Evolutionary conservation across 257 asterid species (phyloP), one percentile per base, ranked within the genome.

Genomic region (Plantago ovata): DNA sequence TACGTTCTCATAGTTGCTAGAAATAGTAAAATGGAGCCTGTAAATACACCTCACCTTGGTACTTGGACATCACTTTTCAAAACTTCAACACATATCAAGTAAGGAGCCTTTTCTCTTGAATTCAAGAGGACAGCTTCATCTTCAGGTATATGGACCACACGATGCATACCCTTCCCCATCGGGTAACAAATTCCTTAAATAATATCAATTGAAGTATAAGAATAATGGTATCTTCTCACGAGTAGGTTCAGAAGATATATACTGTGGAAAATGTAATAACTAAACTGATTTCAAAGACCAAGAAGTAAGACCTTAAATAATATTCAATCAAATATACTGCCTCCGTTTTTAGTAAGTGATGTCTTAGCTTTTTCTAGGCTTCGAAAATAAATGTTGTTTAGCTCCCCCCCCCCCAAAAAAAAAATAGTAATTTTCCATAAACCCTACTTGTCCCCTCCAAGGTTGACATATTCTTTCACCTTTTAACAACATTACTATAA

Each of bases 81-180:
- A 54, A 89, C 98, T 77, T 93, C 98, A 61, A 93, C 83, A 68
- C 97, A 93, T 58, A 93, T 89, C 82, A 93, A 50, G 74, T 89
- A 93, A 40, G 98, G 98, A 69, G 98, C 97, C 82, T 93, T 93
- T 77, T 93, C 98, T 77, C 98, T 82, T n/a, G 98, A 93, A 81
- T 93, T 93, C 74, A 93, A 71, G 56, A 93, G 98, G 56, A 85
- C 93, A 44, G 97, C 97, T 86, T 93, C 98, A 71, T 93, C 97
- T 75, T 82, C 95, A 50, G 98, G 98, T 72, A 93, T 81, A 73
- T 86, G 97, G 60, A 93, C 91, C 71, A 93, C 98, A 61, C 98
- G 96, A 77, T 82, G 78, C 84, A 86, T 75, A 65, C 98, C 97
- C 78, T 86, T 89, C 47, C 95, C 98, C 85, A 86, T 82, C 1